phyloP scores from a whole-genome alignment of 2,329 filamentous ascomycete species.

The Alternaria postmessia region DNA sequence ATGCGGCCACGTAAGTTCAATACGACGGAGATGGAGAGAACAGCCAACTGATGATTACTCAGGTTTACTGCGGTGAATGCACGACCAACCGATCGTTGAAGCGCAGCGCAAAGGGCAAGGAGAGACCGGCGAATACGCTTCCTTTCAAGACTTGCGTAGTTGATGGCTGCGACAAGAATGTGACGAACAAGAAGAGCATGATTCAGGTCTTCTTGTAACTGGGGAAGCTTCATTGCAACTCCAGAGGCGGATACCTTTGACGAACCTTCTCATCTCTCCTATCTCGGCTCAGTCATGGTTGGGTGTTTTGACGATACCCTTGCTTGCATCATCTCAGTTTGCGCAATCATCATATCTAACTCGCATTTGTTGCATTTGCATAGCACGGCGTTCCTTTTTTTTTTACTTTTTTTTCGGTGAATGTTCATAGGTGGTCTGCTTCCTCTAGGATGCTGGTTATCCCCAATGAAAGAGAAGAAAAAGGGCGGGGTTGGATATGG shows the following conservation, averaged over 20 bases:
- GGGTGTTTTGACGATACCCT: slow-evolving; percentile 22
- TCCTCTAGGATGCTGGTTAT: neutral
- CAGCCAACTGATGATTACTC: neutral
- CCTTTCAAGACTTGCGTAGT: slow-evolving; percentile 58
- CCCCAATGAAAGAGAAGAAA: too few relatives aligned
- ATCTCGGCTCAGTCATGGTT: slow-evolving; percentile 8
- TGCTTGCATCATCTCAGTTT: slow-evolving; percentile 1
- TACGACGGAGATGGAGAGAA: too few relatives aligned
- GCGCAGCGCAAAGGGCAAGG: slow-evolving; percentile 52
- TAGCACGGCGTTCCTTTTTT: slow-evolving; percentile 20
- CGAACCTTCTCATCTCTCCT: neutral
- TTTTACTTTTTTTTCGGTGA: too few relatives aligned
- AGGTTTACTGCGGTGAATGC: slow-evolving; percentile 65
- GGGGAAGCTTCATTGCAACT: neutral
- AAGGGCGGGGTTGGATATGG: neutral
- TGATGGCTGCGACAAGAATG: slow-evolving; percentile 52
- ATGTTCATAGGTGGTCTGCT: too few relatives aligned
- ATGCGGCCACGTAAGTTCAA: slow-evolving; percentile 83
- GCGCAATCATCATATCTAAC: neutral
- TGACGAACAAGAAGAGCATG: slow-evolving; percentile 45
- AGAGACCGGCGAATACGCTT: slow-evolving; percentile 40
- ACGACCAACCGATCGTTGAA: slow-evolving; percentile 51
- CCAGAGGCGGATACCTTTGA: neutral
- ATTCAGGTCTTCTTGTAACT: slow-evolving; percentile 53
- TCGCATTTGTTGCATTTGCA: slow-evolving; percentile 26